phyloP scores from a whole-genome alignment of 2,329 filamentous ascomycete species.

The Grosmannia clavigera region DNA sequence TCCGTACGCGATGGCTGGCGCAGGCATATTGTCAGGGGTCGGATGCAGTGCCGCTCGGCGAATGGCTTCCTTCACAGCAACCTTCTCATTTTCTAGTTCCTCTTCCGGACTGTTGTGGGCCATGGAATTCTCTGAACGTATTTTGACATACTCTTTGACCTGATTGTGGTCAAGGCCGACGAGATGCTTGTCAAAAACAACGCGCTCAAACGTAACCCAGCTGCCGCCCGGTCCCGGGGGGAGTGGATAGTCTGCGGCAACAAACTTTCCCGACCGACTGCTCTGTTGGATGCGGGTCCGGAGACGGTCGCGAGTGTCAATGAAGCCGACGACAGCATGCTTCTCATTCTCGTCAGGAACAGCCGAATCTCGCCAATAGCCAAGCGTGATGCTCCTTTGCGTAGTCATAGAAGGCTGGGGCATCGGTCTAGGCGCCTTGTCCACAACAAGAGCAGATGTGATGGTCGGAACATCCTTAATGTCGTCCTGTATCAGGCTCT shows the following conservation, averaged over 20 bases:
- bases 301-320: slow-evolving; percentile 47
- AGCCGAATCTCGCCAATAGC: slow-evolving; percentile 48
- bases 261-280: slow-evolving; percentile 33
- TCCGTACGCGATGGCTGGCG: slow-evolving; percentile 39
- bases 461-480: neutral
- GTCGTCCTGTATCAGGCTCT: slow-evolving; percentile 13
- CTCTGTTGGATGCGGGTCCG: slow-evolving; percentile 44
- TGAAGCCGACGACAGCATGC: slow-evolving; percentile 50
- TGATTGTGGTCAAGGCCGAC: slow-evolving; percentile 42
- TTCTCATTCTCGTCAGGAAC: slow-evolving; percentile 36
- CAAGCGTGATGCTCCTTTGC: slow-evolving; percentile 37
- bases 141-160: slow-evolving; percentile 50
- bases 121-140: slow-evolving; percentile 27
- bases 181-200: slow-evolving; percentile 46
- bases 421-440: neutral
- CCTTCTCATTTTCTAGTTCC: slow-evolving; percentile 24
- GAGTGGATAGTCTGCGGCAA: slow-evolving; percentile 33
- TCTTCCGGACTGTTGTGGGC: slow-evolving; percentile 26
- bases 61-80: slow-evolving; percentile 34
- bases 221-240: slow-evolving; percentile 48
- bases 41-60: slow-evolving; percentile 31
- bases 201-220: slow-evolving; percentile 51
- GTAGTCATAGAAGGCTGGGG: neutral
- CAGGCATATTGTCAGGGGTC: slow-evolving; percentile 27
- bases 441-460: neutral